Percentiles rank a stretch among this genome's conserved stretches.
phyloP scores from a whole-genome alignment of 768 basidiomycete genomes.

The Tricholoma terreum region DNA sequence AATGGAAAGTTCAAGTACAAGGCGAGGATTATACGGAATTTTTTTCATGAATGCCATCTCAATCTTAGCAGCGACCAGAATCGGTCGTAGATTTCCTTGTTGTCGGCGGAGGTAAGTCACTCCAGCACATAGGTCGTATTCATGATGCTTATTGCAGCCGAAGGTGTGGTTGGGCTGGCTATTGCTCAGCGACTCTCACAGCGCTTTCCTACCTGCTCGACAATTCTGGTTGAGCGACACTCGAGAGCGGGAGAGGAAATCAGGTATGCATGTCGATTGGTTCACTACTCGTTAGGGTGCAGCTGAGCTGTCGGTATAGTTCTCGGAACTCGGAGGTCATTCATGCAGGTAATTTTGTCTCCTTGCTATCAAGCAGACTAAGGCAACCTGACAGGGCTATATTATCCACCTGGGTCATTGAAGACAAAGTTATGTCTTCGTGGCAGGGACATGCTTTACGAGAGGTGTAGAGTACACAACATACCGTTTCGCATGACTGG shows the following conservation, averaged over 20 bases:
- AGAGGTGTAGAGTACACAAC: constrained; percentile 57
- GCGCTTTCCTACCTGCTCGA: constrained; percentile 63
- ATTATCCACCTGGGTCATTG: constrained; percentile 79
- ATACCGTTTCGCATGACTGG: constrained; percentile 75
- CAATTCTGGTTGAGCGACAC: constrained; percentile 81
- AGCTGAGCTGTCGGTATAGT: constrained; percentile 35
- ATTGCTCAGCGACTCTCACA: constrained; percentile 73
- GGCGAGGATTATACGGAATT: constrained; percentile 26
- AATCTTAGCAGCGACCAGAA: constrained; percentile 53
- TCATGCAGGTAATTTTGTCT: constrained; percentile 61
- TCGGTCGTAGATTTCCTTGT: constrained; percentile 78
- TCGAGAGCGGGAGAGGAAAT: constrained; percentile 77
- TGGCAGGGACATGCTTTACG: constrained; percentile 82
- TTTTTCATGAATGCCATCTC: background rate
- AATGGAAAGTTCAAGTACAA: constrained; percentile 59
- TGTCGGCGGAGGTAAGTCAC: constrained; percentile 73
- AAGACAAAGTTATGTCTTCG: constrained; percentile 86
- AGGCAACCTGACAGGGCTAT: constrained; percentile 53
- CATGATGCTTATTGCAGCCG: background rate
- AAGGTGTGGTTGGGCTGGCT: constrained; percentile 84
- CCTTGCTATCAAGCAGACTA: background rate
- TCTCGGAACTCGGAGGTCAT: constrained; percentile 95
- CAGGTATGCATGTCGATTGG: constrained; percentile 44
- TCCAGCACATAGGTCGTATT: background rate
- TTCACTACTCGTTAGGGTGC: background rate